These are phyloP conservation scores for Colletotrichum sp. DNA, from an alignment of 2,329 filamentous ascomycete species.

Conservation along the genomic window DNA sequence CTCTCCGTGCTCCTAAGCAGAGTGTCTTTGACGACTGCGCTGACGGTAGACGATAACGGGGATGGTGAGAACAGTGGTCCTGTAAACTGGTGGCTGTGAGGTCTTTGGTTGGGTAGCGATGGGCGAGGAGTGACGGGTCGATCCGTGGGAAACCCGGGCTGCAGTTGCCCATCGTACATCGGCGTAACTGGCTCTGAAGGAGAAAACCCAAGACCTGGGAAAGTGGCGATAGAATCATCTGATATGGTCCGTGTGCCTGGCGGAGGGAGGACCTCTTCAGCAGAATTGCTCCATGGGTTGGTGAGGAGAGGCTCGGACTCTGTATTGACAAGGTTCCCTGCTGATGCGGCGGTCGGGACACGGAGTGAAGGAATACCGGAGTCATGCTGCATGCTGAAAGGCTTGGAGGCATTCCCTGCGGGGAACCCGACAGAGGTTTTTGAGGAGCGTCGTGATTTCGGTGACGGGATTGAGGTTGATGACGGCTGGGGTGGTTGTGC, in stretches of 20 bases:
- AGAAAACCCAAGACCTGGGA: conserved; percentile 26
- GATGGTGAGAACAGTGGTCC: conserved; percentile 64
- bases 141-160: conserved; percentile 23
- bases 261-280: conserved; percentile 33
- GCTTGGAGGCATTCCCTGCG: conserved; percentile 39
- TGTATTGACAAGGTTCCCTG: conserved; percentile 35
- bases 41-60: conserved; percentile 64
- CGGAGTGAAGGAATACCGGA: conserved; percentile 41
- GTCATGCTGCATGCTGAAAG: conserved; percentile 39
- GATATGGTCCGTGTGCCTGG: conserved; percentile 43
- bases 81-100: conserved; percentile 43
- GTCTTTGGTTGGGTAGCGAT: conserved; percentile 26
- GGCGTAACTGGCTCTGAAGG: conserved; percentile 38
- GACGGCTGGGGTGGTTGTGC: conserved; percentile 43
- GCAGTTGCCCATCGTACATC: conserved; percentile 30
- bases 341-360: conserved; percentile 32
- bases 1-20: conserved; percentile 52
- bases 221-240: conserved; percentile 37
- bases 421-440: conserved; percentile 50
- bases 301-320: conserved; percentile 46
- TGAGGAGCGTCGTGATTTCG: conserved; percentile 53
- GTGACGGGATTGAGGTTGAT: conserved; percentile 27
- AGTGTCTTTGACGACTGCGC: conserved; percentile 61
- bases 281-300: conserved; percentile 48
- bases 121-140: conserved; percentile 23